These are phyloP conservation scores for Trichosporon faecale DNA, from an alignment of 1,284 basidiomycete species.

Conservation along the genomic window DNA sequence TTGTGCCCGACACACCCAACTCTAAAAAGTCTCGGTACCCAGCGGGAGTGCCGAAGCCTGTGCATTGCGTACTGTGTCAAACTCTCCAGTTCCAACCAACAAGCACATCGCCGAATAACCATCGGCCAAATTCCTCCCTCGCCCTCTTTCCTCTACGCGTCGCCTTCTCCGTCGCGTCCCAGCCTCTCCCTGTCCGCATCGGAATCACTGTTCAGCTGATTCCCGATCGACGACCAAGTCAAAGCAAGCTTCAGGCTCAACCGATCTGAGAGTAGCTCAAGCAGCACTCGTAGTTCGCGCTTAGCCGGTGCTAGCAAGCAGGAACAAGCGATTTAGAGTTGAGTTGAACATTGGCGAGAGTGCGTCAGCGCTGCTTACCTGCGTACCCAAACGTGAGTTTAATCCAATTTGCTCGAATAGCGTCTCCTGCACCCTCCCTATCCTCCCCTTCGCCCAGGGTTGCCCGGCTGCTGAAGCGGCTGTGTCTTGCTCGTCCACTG, in stretches of 20 bases:
- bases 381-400: background rate
- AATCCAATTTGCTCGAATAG: background rate
- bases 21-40: conserved; percentile 1
- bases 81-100: background rate
- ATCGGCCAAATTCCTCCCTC: conserved; percentile 3
- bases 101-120: background rate
- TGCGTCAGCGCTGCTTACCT: background rate
- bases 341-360: background rate
- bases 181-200: background rate
- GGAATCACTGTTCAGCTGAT: background rate
- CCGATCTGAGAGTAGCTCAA: background rate
- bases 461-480: background rate
- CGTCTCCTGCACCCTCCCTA: background rate
- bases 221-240: background rate
- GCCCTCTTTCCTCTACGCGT: background rate
- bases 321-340: conserved; percentile 9
- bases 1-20: background rate
- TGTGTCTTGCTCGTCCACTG: background rate
- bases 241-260: background rate
- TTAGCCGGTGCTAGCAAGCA: background rate
- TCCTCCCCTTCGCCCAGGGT: too few species aligned
- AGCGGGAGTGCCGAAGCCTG: background rate
- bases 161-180: background rate
- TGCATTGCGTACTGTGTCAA: background rate
- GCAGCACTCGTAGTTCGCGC: background rate